A percentile compares a stretch with the other conserved stretches of the same genome.
Evolutionary conservation across 179 eudicot species (phyloP).

Genomic region (Drosera spatulata): DNA sequence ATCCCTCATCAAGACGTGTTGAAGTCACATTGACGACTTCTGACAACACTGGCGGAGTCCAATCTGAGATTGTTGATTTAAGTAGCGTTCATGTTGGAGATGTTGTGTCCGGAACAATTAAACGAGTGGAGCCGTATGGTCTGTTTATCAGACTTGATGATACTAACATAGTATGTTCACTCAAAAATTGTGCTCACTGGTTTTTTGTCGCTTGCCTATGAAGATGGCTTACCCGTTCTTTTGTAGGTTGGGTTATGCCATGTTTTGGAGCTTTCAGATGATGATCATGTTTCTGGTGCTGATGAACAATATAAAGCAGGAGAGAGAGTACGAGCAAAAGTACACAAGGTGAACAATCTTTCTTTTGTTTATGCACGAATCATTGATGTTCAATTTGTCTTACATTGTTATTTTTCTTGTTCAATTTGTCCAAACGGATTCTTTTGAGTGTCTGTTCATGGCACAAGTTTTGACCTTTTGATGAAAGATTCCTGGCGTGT

Average conservation of each 20-base stretch:
- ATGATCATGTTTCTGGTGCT: conserved; percentile 46
- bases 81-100: conserved; percentile 47
- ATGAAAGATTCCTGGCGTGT: too few relatives aligned
- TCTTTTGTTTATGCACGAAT: background rate
- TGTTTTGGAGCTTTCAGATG: conserved; percentile 69
- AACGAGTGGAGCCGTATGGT: conserved; percentile 75
- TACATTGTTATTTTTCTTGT: too few relatives aligned
- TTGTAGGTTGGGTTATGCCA: conserved; percentile 76
- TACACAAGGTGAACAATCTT: conserved; percentile 42
- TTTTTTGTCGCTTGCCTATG: too few relatives aligned
- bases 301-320: conserved; percentile 56
- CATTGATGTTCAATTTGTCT: too few relatives aligned
- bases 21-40: conserved; percentile 73
- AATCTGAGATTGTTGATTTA: conserved; percentile 27
- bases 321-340: conserved; percentile 55
- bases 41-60: conserved; percentile 17
- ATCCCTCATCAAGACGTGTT: conserved; percentile 71
- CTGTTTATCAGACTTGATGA: conserved; percentile 72
- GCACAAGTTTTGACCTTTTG: too few relatives aligned
- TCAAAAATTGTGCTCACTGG: too few relatives aligned
- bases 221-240: conserved; percentile 1
- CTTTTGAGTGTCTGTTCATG: too few relatives aligned
- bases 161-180: conserved; percentile 39
- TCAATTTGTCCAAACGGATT: too few relatives aligned
- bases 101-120: conserved; percentile 55